Percentiles rank a stretch among this genome's conserved stretches.
These are phyloP conservation scores for Camptophora hylomeconis DNA, from an alignment of 2,329 filamentous ascomycete species.

Conservation along the genomic window DNA sequence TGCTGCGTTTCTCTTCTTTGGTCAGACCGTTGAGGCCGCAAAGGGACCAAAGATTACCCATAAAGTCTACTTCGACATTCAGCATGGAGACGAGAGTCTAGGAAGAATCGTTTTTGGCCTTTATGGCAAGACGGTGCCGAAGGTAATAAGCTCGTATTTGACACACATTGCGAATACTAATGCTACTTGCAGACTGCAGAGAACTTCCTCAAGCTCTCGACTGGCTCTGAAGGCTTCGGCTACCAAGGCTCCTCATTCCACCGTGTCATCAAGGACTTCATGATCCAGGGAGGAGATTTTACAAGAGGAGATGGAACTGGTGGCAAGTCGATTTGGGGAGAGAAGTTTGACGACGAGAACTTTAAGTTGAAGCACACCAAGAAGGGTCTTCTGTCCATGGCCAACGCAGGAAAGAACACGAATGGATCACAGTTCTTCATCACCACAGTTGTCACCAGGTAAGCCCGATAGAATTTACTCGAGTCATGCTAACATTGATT, in stretches of 20 bases:
- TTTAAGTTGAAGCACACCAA: conserved; percentile 58
- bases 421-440: conserved; percentile 54
- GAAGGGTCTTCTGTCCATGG: conserved; percentile 53
- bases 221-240: conserved; percentile 54
- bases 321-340: conserved; percentile 55
- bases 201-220: conserved; percentile 52
- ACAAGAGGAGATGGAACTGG: conserved; percentile 52
- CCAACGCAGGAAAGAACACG: conserved; percentile 39
- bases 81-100: conserved; percentile 47
- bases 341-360: conserved; percentile 57
- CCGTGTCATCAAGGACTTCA: conserved; percentile 58
- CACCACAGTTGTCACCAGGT: conserved; percentile 46
- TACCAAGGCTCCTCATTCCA: conserved; percentile 56
- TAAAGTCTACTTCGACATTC: conserved; percentile 59
- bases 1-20: conserved; percentile 60
- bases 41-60: conserved; percentile 92
- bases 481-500: conserved; percentile 4
- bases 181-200: conserved; percentile 40
- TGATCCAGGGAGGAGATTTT: conserved; percentile 60
- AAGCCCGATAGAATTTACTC: conserved; percentile 6
- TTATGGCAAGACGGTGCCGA: conserved; percentile 55
- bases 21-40: conserved; percentile 57
- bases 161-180: background rate
- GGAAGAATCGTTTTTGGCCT: conserved; percentile 51
- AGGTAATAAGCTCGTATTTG: conserved; percentile 31